These are phyloP conservation scores for Sporothrix curviconia DNA, from an alignment of 2,329 filamentous ascomycete species.

Conservation along the genomic window DNA sequence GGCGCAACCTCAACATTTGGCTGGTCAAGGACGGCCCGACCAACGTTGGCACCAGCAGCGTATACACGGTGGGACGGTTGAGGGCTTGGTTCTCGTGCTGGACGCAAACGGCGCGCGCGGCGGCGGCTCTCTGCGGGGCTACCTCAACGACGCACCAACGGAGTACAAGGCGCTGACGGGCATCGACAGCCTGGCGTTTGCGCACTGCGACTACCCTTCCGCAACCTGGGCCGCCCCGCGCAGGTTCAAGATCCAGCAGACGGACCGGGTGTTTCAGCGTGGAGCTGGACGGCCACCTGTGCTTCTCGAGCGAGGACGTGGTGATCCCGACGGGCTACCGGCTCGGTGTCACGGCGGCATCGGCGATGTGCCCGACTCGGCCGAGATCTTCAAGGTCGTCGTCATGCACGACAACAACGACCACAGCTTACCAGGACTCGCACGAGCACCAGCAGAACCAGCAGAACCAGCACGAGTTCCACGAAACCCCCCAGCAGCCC, in stretches of 20 bases:
- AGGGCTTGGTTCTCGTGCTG: slow-evolving; percentile 81
- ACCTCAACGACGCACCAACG: slow-evolving; percentile 82
- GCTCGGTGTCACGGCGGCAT: slow-evolving; percentile 82
- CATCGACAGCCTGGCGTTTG: slow-evolving; percentile 83
- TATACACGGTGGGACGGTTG: slow-evolving; percentile 83
- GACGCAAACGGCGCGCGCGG: slow-evolving; percentile 68
- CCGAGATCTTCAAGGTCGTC: slow-evolving; percentile 84
- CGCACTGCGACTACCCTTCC: slow-evolving; percentile 87
- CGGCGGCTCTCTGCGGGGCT: slow-evolving; percentile 78
- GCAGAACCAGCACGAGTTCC: slow-evolving; percentile 9
- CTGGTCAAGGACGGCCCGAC: slow-evolving; percentile 64
- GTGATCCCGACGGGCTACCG: slow-evolving; percentile 72
- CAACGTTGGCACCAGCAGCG: slow-evolving; percentile 62
- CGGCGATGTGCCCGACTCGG: slow-evolving; percentile 86
- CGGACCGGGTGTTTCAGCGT: slow-evolving; percentile 63
- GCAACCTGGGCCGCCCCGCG: slow-evolving; percentile 81
- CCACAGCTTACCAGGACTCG: slow-evolving; percentile 23
- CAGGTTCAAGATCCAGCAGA: slow-evolving; percentile 68
- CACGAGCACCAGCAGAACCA: slow-evolving; percentile 10
- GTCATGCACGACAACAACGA: slow-evolving; percentile 53
- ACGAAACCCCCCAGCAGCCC: slow-evolving; percentile 16
- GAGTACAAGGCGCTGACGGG: slow-evolving; percentile 74
- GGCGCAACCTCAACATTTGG: slow-evolving; percentile 90
- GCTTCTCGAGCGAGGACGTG: slow-evolving; percentile 79
- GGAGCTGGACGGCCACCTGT: slow-evolving; percentile 68